Conservation (phyloP, 2,329 filamentous ascomycete genomes). For the Xylariales sp. region DNA sequence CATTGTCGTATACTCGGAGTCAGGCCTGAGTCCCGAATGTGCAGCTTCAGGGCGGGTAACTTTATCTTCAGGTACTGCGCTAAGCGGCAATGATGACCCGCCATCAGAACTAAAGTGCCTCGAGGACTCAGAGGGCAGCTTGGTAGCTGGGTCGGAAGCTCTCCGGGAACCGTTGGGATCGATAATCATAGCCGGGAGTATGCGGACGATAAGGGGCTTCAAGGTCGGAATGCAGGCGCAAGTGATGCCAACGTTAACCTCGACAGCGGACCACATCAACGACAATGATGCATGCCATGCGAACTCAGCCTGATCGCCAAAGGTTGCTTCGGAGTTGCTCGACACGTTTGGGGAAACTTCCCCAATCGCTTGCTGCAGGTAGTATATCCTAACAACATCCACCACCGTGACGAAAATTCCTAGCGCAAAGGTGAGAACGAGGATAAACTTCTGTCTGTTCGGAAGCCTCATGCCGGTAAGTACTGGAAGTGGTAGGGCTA, state of each 20-base stretch:
- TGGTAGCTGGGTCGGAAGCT: conserved; percentile 24
- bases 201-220: conserved; percentile 73
- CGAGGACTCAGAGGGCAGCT: conserved; percentile 18
- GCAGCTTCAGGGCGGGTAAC: conserved; percentile 11
- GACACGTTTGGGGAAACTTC: conserved; percentile 33
- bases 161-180: conserved; percentile 42
- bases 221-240: conserved; percentile 90
- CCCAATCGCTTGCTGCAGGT: conserved; percentile 69
- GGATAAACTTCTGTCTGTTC: conserved; percentile 77
- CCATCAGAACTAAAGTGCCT: conserved; percentile 19
- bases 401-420: conserved; percentile 85
- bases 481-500: conserved; percentile 84
- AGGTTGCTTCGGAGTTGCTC: conserved; percentile 35
- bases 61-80: conserved; percentile 10
- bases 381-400: conserved; percentile 85
- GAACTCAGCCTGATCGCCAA: conserved; percentile 50
- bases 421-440: conserved; percentile 80
- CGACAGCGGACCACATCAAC: conserved; percentile 90
- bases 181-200: conserved; percentile 53
- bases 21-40: conserved; percentile 16
- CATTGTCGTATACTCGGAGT: conserved; percentile 30
- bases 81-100: conserved; percentile 8
- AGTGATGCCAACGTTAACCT: conserved; percentile 85
- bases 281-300: conserved; percentile 75
- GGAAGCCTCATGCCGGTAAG: conserved; percentile 82